Evolutionary conservation across 148 eudicot species (phyloP).

Genomic region (Chenopodium album): DNA sequence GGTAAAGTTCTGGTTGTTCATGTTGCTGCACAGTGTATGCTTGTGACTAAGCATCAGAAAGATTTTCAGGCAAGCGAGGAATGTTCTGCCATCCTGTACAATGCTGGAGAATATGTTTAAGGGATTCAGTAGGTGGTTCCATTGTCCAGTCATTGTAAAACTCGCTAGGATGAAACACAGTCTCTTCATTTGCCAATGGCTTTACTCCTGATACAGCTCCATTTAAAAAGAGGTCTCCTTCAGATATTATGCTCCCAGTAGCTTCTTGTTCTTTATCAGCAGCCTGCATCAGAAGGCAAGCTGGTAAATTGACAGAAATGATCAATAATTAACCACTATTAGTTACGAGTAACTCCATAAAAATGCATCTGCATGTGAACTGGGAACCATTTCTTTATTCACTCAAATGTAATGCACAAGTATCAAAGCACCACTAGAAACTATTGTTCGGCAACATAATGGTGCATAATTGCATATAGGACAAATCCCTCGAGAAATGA

Average conservation of each 20-base stretch:
- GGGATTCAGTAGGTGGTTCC: slow-evolving; percentile 62
- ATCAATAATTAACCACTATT: background rate
- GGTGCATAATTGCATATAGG: background rate
- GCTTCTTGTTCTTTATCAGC: slow-evolving; percentile 47
- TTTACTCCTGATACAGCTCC: slow-evolving; percentile 45
- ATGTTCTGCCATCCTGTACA: slow-evolving; percentile 72
- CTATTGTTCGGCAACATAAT: background rate
- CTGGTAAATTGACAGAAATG: background rate
- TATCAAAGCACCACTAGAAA: background rate
- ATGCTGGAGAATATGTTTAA: slow-evolving; percentile 61
- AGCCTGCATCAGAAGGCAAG: slow-evolving; percentile 32
- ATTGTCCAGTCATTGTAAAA: slow-evolving; percentile 66
- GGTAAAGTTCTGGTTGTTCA: background rate
- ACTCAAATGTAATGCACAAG: no score
- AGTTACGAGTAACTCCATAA: no score
- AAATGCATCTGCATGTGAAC: background rate
- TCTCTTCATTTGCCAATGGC: slow-evolving; percentile 34
- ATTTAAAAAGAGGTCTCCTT: slow-evolving; percentile 54
- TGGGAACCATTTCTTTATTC: no score
- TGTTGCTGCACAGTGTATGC: background rate
- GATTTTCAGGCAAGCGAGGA: slow-evolving; percentile 32
- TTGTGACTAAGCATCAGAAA: slow-evolving; percentile 12
- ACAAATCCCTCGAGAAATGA: background rate
- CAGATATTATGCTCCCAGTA: slow-evolving; percentile 52
- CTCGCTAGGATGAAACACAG: slow-evolving; percentile 58